A percentile compares a stretch with the other conserved stretches of the same genome.
These are phyloP conservation scores for Saccharomycopsis fermentans DNA, from an alignment of 805 yeast genomes.

Conservation along the genomic window DNA sequence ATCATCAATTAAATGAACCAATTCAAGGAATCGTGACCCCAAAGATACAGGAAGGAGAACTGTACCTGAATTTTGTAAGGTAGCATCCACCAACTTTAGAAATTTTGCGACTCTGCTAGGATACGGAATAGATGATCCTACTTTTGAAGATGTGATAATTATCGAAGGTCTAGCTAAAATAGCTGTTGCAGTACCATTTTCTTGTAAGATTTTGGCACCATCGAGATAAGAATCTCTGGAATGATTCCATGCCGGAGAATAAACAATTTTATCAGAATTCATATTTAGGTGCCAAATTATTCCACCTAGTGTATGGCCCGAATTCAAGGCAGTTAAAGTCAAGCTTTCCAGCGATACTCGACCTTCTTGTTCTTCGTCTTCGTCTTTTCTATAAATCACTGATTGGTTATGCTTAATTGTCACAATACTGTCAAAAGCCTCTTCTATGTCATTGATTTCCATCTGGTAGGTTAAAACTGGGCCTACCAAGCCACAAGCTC, in stretches of 20 bases:
- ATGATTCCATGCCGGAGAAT: constrained; percentile 93
- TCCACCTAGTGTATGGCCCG: constrained; percentile 94
- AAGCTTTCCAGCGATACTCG: constrained; percentile 26
- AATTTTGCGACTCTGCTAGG: constrained; percentile 56
- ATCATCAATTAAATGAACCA: constrained; percentile 63
- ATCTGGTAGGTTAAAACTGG: constrained; percentile 48
- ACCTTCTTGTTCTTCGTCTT: constrained; percentile 24
- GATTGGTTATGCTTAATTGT: constrained; percentile 76
- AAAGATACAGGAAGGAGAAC: constrained; percentile 75
- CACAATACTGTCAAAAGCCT: constrained; percentile 60
- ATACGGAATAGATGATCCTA: constrained; percentile 56
- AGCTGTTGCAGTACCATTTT: constrained; percentile 51
- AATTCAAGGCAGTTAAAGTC: constrained; percentile 61
- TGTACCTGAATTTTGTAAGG: constrained; percentile 56
- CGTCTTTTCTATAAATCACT: constrained; percentile 46
- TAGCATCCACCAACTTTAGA: constrained; percentile 49
- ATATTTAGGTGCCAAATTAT: constrained; percentile 74
- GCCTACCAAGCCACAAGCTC: constrained; percentile 66
- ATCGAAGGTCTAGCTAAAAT: constrained; percentile 68
- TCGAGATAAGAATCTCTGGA: constrained; percentile 77
- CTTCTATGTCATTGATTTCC: constrained; percentile 68
- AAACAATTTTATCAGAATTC: constrained; percentile 69
- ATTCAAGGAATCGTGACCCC: constrained; percentile 72
- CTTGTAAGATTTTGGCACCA: constrained; percentile 51
- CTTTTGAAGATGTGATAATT: constrained; percentile 57